A percentile compares a stretch with the other conserved stretches of the same genome.
Evolutionary conservation across 2,329 filamentous ascomycete species (phyloP).

Genomic region (Coniella vitis): DNA sequence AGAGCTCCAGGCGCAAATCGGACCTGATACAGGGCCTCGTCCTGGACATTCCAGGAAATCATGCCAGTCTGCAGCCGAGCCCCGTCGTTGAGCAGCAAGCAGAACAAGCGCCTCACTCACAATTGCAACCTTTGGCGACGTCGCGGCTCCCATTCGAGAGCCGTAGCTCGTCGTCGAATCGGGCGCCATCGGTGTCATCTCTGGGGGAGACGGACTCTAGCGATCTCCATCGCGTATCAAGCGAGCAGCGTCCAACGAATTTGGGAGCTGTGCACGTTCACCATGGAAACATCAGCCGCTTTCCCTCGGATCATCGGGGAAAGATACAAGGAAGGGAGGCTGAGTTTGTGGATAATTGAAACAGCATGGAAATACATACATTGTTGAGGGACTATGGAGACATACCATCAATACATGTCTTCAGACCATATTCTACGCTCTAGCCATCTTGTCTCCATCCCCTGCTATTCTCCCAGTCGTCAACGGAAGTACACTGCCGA

Average conservation of each 20-base stretch:
- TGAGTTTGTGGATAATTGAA: constrained; percentile 42
- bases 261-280: constrained; percentile 52
- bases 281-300: constrained; percentile 49
- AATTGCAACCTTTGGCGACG: constrained; percentile 8
- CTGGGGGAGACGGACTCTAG: constrained; percentile 36
- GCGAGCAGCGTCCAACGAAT: constrained; percentile 44
- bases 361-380: no score
- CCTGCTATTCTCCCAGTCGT: no score
- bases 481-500: no score
- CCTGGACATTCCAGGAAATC: constrained; percentile 30
- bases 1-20: constrained; percentile 62
- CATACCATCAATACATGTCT: no score
- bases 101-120: neutral
- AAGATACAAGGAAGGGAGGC: constrained; percentile 48
- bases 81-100: constrained; percentile 8
- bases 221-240: constrained; percentile 15
- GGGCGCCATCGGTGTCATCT: constrained; percentile 45
- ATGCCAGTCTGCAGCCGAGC: constrained; percentile 18
- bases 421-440: no score
- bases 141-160: constrained; percentile 51
- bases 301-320: constrained; percentile 40
- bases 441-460: no score
- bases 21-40: constrained; percentile 26
- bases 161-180: constrained; percentile 41
- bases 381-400: no score